These are phyloP conservation scores for Pythium sp. DNA, from an alignment of 352 stramenopile species.

Conservation along the genomic window DNA sequence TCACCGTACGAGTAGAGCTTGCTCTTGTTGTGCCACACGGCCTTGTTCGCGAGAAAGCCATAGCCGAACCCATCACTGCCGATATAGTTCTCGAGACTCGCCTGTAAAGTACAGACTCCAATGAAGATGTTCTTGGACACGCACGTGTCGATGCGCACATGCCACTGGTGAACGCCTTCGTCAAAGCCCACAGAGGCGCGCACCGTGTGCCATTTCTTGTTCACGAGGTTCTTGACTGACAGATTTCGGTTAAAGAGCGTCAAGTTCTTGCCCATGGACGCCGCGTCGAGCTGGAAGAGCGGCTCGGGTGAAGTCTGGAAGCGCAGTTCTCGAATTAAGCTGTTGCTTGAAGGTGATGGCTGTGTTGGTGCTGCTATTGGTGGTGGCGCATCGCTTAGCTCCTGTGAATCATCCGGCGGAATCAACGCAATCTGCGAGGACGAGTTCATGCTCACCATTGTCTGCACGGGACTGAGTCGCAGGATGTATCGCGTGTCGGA, in stretches of 20 bases:
- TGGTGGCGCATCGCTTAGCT: background rate
- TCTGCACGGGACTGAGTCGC: conserved; percentile 22
- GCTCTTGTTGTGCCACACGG: conserved; percentile 91
- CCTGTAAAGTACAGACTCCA: conserved; percentile 68
- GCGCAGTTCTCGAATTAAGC: conserved; percentile 10
- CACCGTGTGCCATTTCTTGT: conserved; percentile 91
- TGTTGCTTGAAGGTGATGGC: too few species aligned
- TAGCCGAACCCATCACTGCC: conserved; percentile 87
- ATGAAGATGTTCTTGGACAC: conserved; percentile 93
- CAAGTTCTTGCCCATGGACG: conserved; percentile 74
- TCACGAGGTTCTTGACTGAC: conserved; percentile 77
- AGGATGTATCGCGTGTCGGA: conserved; percentile 48
- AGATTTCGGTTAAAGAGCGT: conserved; percentile 69
- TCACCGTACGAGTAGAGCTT: conserved; percentile 89
- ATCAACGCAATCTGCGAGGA: background rate
- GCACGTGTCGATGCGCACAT: conserved; percentile 85
- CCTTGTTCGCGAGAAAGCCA: conserved; percentile 90
- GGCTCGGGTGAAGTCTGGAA: conserved; percentile 59
- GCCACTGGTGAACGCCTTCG: conserved; percentile 82
- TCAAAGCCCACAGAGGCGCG: conserved; percentile 66
- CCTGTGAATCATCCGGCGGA: background rate
- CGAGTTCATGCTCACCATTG: conserved; percentile 7
- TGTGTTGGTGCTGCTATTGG: background rate
- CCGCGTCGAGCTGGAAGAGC: conserved; percentile 67
- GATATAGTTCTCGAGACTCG: conserved; percentile 87